Conservation (phyloP, 768 basidiomycete species). For the Podaxis sp. region DNA sequence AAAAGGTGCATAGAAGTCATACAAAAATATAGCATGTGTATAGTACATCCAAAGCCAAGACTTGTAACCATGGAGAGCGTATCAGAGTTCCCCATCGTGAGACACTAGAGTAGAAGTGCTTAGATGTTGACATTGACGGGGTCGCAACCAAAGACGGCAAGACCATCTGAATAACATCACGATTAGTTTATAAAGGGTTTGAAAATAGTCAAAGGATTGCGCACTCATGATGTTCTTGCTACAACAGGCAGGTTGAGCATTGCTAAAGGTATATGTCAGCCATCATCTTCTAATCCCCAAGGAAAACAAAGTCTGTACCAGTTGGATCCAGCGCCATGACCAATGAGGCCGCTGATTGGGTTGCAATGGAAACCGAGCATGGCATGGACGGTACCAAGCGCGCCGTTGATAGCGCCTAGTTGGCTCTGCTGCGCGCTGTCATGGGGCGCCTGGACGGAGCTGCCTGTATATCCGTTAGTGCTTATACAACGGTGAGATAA, state of each 20-base stretch:
- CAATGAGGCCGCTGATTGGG: slow-evolving; percentile 19
- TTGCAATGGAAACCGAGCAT: slow-evolving; percentile 19
- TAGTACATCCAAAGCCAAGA: too few relatives aligned
- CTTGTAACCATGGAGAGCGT: too few relatives aligned
- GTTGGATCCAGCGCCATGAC: slow-evolving; percentile 17
- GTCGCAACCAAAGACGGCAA: slow-evolving; percentile 19
- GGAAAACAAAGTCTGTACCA: slow-evolving; percentile 8
- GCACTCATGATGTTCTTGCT: slow-evolving; percentile 19
- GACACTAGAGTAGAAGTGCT: not conserved
- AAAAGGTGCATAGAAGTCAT: too few relatives aligned
- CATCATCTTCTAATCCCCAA: not conserved
- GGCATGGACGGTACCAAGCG: not conserved
- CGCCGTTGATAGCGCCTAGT: not conserved
- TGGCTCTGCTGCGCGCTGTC: not conserved
- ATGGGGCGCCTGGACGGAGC: not conserved
- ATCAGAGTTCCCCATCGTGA: not conserved
- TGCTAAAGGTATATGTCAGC: slow-evolving; percentile 8
- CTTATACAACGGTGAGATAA: not conserved
- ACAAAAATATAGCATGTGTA: too few relatives aligned
- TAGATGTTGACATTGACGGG: slow-evolving; percentile 20
- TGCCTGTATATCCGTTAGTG: not conserved
- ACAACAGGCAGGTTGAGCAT: slow-evolving; percentile 22
- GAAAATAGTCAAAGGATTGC: slow-evolving; percentile 1
- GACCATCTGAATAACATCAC: slow-evolving; percentile 13
- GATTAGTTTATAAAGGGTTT: not conserved